Percentiles rank a stretch among this genome's conserved stretches.
Conservation (phyloP, 2,329 filamentous ascomycete species). For the Didymella pinodella region DNA sequence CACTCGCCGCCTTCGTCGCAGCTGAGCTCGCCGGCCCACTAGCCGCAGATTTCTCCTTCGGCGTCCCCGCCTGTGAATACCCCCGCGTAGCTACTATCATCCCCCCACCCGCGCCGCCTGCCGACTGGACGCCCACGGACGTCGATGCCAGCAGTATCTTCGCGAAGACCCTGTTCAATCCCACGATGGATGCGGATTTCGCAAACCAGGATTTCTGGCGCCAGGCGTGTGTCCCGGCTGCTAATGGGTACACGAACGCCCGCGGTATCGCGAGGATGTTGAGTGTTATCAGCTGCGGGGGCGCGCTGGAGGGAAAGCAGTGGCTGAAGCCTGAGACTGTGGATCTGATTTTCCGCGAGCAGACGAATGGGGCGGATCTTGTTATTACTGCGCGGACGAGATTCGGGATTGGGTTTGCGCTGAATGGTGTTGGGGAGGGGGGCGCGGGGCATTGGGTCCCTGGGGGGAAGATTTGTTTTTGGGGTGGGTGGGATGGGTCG, state of each 20-base stretch:
- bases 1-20: constrained; percentile 18
- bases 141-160: constrained; percentile 5
- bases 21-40: constrained; percentile 75
- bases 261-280: constrained; percentile 22
- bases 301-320: constrained; percentile 1
- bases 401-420: constrained; percentile 25
- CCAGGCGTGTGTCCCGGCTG: constrained; percentile 9
- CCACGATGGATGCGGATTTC: constrained; percentile 13
- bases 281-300: constrained; percentile 17
- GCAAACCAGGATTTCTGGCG: constrained; percentile 18
- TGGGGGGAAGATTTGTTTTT: constrained; percentile 22
- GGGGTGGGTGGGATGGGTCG: constrained; percentile 33
- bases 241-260: constrained; percentile 27
- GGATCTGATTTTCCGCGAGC: constrained; percentile 25
- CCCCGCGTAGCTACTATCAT: constrained; percentile 23
- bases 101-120: constrained; percentile 16
- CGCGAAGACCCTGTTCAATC: constrained; percentile 21
- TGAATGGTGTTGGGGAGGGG: constrained; percentile 6
- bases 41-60: constrained; percentile 32
- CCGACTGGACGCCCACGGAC: neutral
- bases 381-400: constrained; percentile 10
- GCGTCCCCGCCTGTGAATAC: constrained; percentile 18
- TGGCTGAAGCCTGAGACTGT: constrained; percentile 23
- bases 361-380: constrained; percentile 19
- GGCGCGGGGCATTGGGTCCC: constrained; percentile 21